Conservation (phyloP, 495 filamentous ascomycete species). For the Astrocystis sublimbata region DNA sequence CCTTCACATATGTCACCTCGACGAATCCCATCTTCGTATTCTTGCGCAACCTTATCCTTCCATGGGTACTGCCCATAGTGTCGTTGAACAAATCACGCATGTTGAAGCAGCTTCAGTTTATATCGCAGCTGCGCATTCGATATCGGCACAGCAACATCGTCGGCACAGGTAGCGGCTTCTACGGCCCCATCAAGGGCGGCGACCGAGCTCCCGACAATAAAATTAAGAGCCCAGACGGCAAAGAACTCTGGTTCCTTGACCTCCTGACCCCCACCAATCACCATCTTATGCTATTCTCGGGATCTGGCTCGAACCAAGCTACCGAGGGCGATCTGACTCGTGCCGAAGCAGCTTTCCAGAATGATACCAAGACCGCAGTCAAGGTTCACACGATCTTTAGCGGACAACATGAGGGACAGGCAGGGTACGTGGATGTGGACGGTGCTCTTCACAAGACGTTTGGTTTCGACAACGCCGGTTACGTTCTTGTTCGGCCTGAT, state of each 20-base stretch:
- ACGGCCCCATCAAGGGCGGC: constrained; percentile 33
- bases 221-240: constrained; percentile 16
- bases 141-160: constrained; percentile 41
- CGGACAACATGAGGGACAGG: neutral
- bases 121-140: constrained; percentile 37
- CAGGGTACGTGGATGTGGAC: constrained; percentile 21
- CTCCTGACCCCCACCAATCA: constrained; percentile 28
- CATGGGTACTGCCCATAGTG: constrained; percentile 37
- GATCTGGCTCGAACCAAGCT: constrained; percentile 10
- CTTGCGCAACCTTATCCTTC: constrained; percentile 35
- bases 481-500: constrained; percentile 31
- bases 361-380: constrained; percentile 12
- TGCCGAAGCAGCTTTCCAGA: constrained; percentile 20
- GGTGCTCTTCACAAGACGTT: constrained; percentile 25
- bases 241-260: constrained; percentile 32
- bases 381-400: constrained; percentile 23
- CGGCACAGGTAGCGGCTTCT: constrained; percentile 27
- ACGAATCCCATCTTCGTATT: constrained; percentile 26
- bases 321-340: constrained; percentile 19
- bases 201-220: constrained; percentile 38
- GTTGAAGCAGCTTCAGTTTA: constrained; percentile 27
- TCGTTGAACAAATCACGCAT: constrained; percentile 6
- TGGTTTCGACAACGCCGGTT: constrained; percentile 26
- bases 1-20: constrained; percentile 33
- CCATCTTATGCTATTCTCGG: constrained; percentile 42